Base-by-base conservation (phyloP, 2,329 filamentous ascomycete species). In the Xylaria sp. region DNA sequence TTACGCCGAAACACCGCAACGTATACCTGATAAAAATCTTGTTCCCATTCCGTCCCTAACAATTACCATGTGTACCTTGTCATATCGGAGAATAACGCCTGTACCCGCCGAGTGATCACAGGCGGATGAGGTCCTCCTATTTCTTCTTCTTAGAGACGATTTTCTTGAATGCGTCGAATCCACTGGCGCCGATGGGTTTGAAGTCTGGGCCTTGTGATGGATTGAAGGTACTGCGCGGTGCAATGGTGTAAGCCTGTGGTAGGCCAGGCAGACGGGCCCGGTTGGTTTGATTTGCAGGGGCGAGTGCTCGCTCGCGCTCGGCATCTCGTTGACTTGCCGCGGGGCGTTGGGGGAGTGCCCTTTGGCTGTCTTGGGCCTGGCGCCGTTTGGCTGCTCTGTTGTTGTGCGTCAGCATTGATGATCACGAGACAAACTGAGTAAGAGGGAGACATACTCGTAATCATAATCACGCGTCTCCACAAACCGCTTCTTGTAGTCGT, bases 401-500 rank as follows among this genome's bases (percentile, higher is more conserved):
- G 55, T 25, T 57, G 47, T 13, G 32, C 27, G 51, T 74, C 69
- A 71, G 65, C 35, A 72, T 35, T 3, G 10, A 58, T 37, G 59
- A 42, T 23, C 18, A 58, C 13, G 25, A 35, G 35, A 18, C n/a
- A 48, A 65, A 2, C 8, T 13, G n/a, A 37, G 35, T 13, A 4
- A 18, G 12, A 65, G 10, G 42, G 21, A 63, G 23, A 58, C 87
- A 66, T 84, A 90, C 88, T 86, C 82, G 74, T 89, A 86, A 77
- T 91, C 88, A 71, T 88, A 90, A 63, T 90, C 88, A 68, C 86
- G 86, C 18, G 87, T 89, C 76, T 89, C 85, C 50, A 91, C 83
- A 70, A 87, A 86, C 25, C 92, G 90, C 84, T 97, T 96, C 82
- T 93, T 94, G 84, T 97, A 98, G 80, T 98, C 94, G 75, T 97